Percentiles rank a stretch among this genome's conserved stretches.
These are phyloP conservation scores for Phialemonium atrogriseum DNA, from an alignment of 2,329 filamentous ascomycete genomes.

Conservation along the genomic window DNA sequence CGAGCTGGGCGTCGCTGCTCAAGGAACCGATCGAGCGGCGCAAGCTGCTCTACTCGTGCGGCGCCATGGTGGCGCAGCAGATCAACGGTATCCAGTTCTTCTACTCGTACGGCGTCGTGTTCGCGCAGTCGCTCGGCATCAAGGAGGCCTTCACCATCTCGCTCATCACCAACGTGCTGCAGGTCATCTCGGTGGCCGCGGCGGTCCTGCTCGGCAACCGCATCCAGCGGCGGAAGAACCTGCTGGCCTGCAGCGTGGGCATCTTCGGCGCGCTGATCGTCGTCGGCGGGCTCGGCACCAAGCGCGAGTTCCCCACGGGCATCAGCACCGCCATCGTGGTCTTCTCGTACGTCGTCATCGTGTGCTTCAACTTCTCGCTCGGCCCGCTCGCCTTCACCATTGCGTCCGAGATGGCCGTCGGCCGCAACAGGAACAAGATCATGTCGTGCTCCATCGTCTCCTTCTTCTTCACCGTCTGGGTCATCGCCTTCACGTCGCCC, in stretches of 20 bases:
- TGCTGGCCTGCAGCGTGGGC: conserved; percentile 26
- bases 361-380: conserved; percentile 30
- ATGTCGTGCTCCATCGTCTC: conserved; percentile 28
- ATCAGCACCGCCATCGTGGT: conserved; percentile 21
- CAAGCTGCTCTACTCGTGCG: conserved; percentile 32
- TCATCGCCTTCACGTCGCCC: conserved; percentile 27
- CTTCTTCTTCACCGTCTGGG: conserved; percentile 30
- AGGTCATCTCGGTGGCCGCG: conserved; percentile 26
- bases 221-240: conserved; percentile 22
- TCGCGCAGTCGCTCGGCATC: conserved; percentile 28
- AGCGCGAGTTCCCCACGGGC: conserved; percentile 6
- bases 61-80: conserved; percentile 32
- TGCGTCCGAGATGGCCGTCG: conserved; percentile 32
- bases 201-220: conserved; percentile 28
- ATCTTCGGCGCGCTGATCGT: conserved; percentile 14
- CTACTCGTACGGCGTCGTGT: conserved; percentile 31
- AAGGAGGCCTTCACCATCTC: conserved; percentile 27
- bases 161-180: conserved; percentile 28
- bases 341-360: conserved; percentile 25
- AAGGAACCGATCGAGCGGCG: conserved; percentile 32
- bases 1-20: conserved; percentile 17
- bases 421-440: conserved; percentile 36
- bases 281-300: conserved; percentile 15
- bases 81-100: conserved; percentile 36
- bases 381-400: conserved; percentile 29